Percentiles rank a stretch among this genome's conserved stretches.
Evolutionary conservation across 192 early-diverging fungal genomes (phyloP).

Genomic region (Cladochytrium replicatum): DNA sequence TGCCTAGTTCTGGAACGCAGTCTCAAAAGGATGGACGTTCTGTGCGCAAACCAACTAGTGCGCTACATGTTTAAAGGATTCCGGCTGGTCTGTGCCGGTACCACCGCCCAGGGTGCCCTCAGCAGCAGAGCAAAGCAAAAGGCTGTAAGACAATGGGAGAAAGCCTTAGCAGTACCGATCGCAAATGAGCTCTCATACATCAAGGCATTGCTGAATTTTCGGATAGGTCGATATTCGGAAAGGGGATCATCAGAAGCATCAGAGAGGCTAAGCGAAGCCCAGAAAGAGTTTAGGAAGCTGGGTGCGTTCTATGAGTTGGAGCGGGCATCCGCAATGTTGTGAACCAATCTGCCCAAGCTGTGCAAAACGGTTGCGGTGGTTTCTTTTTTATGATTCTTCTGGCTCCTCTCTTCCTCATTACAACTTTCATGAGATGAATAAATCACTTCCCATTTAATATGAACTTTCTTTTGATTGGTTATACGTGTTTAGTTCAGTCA

Average conservation of each 20-base stretch:
- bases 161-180: neutral
- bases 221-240: neutral
- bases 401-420: neutral
- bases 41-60: neutral
- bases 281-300: neutral
- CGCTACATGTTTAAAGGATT: slow-evolving; percentile 15
- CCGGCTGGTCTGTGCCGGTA: neutral
- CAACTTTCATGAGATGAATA: neutral
- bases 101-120: no score
- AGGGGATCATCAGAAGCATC: neutral
- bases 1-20: slow-evolving; percentile 1
- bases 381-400: neutral
- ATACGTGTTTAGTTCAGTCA: neutral
- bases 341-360: neutral
- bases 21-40: slow-evolving; percentile 9
- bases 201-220: neutral
- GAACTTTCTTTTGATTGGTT: neutral
- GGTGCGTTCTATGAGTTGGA: neutral
- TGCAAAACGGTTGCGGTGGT: neutral
- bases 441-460: neutral
- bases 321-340: neutral
- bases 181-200: neutral
- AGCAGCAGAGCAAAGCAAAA: neutral
- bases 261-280: neutral
- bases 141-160: neutral